Percentiles rank a stretch among this genome's conserved stretches.
Evolutionary conservation across 225 moss, liverwort and hornwort genomes (phyloP).

Genomic region (Polytrichum commune): DNA sequence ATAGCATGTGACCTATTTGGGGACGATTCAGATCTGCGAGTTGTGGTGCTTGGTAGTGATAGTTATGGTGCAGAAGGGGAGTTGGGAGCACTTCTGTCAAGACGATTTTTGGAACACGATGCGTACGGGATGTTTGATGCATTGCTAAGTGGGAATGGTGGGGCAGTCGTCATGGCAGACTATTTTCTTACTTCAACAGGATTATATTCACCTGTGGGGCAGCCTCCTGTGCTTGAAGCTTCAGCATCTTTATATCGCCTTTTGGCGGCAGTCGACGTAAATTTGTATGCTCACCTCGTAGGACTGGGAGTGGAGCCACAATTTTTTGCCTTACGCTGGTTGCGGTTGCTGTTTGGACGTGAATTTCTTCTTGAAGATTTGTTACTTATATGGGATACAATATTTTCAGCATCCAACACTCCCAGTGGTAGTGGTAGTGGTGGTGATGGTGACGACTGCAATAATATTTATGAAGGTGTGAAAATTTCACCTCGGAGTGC

Average conservation of each 20-base stretch:
- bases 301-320: slow-evolving; percentile 65
- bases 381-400: slow-evolving; percentile 53
- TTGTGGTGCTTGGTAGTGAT: slow-evolving; percentile 52
- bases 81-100: slow-evolving; percentile 58
- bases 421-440: slow-evolving; percentile 14
- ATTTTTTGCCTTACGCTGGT: slow-evolving; percentile 58
- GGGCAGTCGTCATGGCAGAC: slow-evolving; percentile 56
- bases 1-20: slow-evolving; percentile 30
- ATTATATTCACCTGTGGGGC: slow-evolving; percentile 10
- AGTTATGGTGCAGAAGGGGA: slow-evolving; percentile 62
- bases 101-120: slow-evolving; percentile 65
- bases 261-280: slow-evolving; percentile 48
- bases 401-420: slow-evolving; percentile 46
- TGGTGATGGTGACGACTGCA: slow-evolving; percentile 21
- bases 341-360: slow-evolving; percentile 58
- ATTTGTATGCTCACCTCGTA: slow-evolving; percentile 51
- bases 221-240: slow-evolving; percentile 53
- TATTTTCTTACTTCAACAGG: slow-evolving; percentile 35
- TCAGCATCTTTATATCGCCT: slow-evolving; percentile 42
- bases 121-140: slow-evolving; percentile 68
- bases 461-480: background rate
- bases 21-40: slow-evolving; percentile 41
- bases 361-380: slow-evolving; percentile 55
- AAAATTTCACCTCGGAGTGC: slow-evolving; percentile 45
- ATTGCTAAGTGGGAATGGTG: slow-evolving; percentile 46